phyloP scores from a whole-genome alignment of 1,284 basidiomycete species.

The Fomitopsis betulina region DNA sequence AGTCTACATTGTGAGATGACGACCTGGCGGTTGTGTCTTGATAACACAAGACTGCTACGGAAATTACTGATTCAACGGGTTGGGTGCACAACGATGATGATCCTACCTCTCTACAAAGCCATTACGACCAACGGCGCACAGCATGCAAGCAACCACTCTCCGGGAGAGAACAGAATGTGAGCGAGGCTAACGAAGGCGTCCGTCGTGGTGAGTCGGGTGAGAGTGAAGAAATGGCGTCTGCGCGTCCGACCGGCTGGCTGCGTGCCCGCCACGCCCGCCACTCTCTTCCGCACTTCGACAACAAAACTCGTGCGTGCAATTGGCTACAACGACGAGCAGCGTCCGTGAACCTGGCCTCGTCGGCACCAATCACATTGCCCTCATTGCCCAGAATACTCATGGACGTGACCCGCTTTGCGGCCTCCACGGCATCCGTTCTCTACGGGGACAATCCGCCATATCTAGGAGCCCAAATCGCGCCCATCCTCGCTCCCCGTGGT shows the following conservation, averaged over 20 bases:
- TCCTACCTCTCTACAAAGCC: constrained; percentile 28
- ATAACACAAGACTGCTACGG: constrained; percentile 13
- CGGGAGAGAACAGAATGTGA: not conserved
- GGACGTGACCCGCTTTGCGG: not conserved
- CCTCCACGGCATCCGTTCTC: not conserved
- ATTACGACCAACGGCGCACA: constrained; percentile 29
- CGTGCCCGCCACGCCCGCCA: not conserved
- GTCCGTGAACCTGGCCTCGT: not conserved
- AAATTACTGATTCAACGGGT: not conserved
- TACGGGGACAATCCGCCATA: not conserved
- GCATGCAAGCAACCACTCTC: constrained; percentile 21
- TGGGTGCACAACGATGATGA: not conserved
- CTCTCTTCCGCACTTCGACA: not conserved
- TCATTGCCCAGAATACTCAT: not conserved
- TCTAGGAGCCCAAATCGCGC: not conserved
- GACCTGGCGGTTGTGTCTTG: constrained; percentile 11
- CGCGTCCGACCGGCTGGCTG: not conserved
- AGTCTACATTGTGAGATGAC: constrained; percentile 9
- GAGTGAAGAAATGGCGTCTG: not conserved
- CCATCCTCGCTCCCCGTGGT: not conserved
- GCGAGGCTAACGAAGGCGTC: not conserved
- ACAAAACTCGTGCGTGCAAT: not conserved
- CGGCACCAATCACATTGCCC: not conserved
- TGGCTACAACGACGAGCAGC: not conserved
- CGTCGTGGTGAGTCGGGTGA: not conserved